Evolutionary conservation across 176 grass and related monocot species (phyloP), one percentile per base, ranked within the genome.

Genomic region (Bonia amplexicaulis): DNA sequence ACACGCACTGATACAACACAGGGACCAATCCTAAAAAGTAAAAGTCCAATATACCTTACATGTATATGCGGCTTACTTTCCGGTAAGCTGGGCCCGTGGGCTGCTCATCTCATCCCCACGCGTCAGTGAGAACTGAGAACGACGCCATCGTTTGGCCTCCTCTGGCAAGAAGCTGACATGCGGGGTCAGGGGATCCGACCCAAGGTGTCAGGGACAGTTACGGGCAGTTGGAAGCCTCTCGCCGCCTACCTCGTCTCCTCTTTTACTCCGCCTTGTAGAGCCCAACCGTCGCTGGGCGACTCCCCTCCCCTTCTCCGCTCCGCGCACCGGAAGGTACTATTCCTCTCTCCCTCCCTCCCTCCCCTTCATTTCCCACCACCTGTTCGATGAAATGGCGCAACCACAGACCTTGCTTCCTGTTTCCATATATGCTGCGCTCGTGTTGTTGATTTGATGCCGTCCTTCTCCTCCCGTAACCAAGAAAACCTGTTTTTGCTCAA

Each of bases 201-300:
- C 76, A 40, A 0, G 47, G 16, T 81, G 70, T 61, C 63, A 76
- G 78, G 5, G 78, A 85, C 88, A 9, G 88, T 86, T 82, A 54
- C 26, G 68, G 80, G 89, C 80, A 48, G 89, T 90, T 90, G 85
- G 84, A 23, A 23, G 55, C 55, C 42, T 13, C 51, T 37, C 60
- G 12, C 25, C 46, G 39, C 48, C 85, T 47, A 23, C 69, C 49
- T 69, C 42, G 45, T 23, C 61, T 23, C 29, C 58, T 54, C 84
- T 54, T 54, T 84, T 80, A 84, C 80, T 83, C 76, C 80, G 53
- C 61, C 45, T 13, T 2, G 37, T 2, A 14, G 74, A 79, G 52
- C 2, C 70, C 88, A 85, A 70, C 88, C 52, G 87, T 54, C 65
- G 64, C 16, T 71, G 33, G 39, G 71, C 23, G 23, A 20, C 52